Percentiles rank a stretch among this genome's conserved stretches.
These are phyloP conservation scores for Leccinum pellstonianum DNA, from an alignment of 768 basidiomycete species.

Conservation along the genomic window DNA sequence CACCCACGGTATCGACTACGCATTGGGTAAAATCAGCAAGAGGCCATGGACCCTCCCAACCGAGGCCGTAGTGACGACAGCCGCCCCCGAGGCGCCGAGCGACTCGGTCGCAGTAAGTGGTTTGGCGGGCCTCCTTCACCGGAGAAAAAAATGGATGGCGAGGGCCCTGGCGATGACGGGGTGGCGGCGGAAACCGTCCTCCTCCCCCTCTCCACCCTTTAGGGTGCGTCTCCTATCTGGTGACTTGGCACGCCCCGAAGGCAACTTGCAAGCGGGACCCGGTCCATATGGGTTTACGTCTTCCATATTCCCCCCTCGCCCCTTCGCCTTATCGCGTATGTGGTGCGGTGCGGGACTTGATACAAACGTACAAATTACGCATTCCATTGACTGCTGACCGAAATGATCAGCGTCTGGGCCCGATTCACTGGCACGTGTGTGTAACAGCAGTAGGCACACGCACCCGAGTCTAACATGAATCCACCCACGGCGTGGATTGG, in stretches of 20 bases:
- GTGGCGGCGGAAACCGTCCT: not conserved
- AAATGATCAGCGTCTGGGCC: not conserved
- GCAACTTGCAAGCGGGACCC: not conserved
- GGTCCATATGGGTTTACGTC: slow-evolving; percentile 7
- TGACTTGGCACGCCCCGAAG: not conserved
- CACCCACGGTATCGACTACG: slow-evolving; percentile 2
- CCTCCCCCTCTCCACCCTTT: not conserved
- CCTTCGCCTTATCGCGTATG: slow-evolving; percentile 1
- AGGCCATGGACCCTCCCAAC: not conserved
- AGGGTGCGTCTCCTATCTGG: not conserved
- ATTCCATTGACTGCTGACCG: not conserved
- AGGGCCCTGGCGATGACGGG: not conserved
- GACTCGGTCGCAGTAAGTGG: not conserved
- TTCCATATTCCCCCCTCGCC: not conserved
- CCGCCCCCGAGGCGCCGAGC: not conserved
- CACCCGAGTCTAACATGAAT: slow-evolving; percentile 5
- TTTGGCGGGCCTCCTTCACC: not conserved
- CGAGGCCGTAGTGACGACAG: not conserved
- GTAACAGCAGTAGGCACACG: not conserved
- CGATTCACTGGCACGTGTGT: not conserved
- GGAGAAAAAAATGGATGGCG: not conserved
- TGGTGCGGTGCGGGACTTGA: not conserved
- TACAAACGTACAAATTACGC: not conserved
- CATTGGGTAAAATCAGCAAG: slow-evolving; percentile 3
- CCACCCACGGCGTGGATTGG: not conserved